These are phyloP conservation scores for Colletotrichum liriopes DNA, from an alignment of 2,329 filamentous ascomycete species.

Conservation along the genomic window DNA sequence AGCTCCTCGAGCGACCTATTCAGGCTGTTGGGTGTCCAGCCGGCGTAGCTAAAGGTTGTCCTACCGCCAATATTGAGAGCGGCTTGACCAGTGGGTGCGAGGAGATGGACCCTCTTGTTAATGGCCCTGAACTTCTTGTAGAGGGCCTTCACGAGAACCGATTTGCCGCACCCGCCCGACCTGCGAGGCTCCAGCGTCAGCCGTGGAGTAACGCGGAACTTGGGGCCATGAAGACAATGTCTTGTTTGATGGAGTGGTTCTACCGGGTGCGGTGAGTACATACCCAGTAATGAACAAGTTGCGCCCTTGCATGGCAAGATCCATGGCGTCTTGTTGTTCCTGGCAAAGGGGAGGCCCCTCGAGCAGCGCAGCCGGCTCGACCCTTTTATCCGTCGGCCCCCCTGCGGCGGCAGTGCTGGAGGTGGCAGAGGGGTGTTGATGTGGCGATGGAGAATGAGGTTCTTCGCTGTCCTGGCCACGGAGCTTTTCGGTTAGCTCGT, in stretches of 20 bases:
- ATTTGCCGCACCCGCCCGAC: slow-evolving; percentile 32
- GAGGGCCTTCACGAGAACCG: slow-evolving; percentile 15
- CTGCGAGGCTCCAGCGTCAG: not conserved
- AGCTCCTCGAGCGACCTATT: not conserved
- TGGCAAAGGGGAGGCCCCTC: not conserved
- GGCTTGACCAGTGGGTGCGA: slow-evolving; percentile 74
- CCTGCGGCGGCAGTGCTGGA: not conserved
- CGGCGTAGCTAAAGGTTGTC: slow-evolving; percentile 72
- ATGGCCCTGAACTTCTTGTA: not conserved
- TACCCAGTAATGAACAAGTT: slow-evolving; percentile 78
- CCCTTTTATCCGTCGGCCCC: too few species aligned
- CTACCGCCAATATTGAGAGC: slow-evolving; percentile 70
- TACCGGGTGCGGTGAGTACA: slow-evolving; percentile 61
- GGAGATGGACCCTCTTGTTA: slow-evolving; percentile 56
- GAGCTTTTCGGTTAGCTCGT: not conserved
- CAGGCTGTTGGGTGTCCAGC: slow-evolving; percentile 61
- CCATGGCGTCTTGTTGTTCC: slow-evolving; percentile 35
- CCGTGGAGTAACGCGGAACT: not conserved
- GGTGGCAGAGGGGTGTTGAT: not conserved
- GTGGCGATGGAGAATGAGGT: not conserved
- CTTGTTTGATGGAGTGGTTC: not conserved
- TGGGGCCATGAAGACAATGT: too few species aligned
- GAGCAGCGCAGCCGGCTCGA: not conserved
- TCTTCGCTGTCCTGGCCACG: not conserved
- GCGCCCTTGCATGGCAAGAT: slow-evolving; percentile 64